phyloP scores from a whole-genome alignment of 2,329 filamentous ascomycete species.

The Sclerotiophoma versabilis region DNA sequence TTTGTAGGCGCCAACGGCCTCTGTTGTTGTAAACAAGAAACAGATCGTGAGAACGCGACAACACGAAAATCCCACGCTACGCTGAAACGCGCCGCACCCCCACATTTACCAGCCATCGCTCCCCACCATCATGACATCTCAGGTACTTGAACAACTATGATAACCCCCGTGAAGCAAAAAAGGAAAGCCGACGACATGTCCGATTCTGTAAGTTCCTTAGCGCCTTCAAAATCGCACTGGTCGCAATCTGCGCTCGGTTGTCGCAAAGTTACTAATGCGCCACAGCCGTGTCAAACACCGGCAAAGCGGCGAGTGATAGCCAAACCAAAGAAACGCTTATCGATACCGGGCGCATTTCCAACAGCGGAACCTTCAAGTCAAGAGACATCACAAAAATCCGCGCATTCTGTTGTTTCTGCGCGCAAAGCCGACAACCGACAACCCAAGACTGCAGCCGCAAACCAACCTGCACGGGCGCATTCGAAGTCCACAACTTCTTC shows the following conservation, averaged over 20 bases:
- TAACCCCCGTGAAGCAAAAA: constrained; percentile 10
- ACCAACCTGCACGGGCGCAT: neutral
- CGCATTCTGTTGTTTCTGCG: constrained; percentile 16
- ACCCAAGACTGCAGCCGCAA: neutral
- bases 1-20: constrained; percentile 1
- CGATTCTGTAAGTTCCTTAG: constrained; percentile 5
- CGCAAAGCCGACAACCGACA: constrained; percentile 1
- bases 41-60: constrained; percentile 7
- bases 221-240: neutral
- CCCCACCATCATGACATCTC: constrained; percentile 6
- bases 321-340: constrained; percentile 21
- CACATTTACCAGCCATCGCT: constrained; percentile 19
- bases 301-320: constrained; percentile 10
- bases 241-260: neutral
- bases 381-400: constrained; percentile 13
- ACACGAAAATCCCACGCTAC: constrained; percentile 18
- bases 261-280: constrained; percentile 16
- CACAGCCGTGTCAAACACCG: constrained; percentile 11
- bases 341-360: constrained; percentile 20
- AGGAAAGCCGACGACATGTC: constrained; percentile 10
- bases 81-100: constrained; percentile 16
- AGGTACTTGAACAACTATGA: constrained; percentile 11
- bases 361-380: constrained; percentile 11
- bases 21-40: constrained; percentile 17
- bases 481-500: neutral